Evolutionary conservation across 768 basidiomycete species (phyloP), one percentile per base, ranked within the genome.

Genomic region (Sporobolomyces phaffii): DNA sequence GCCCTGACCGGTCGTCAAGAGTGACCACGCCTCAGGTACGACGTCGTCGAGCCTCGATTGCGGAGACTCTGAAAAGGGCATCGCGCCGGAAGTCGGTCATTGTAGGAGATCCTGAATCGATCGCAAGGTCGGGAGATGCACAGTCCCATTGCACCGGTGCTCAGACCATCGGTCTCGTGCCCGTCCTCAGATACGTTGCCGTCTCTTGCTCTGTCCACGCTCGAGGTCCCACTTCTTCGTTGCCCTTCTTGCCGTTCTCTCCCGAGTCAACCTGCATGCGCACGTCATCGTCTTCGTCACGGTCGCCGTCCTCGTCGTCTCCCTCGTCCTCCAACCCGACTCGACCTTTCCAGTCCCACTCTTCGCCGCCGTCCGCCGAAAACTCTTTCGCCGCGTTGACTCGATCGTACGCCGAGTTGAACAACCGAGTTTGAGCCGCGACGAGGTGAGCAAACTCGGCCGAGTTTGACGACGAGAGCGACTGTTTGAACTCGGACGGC

Each of bases 291-390:
- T 22, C 43, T 45, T 41, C 62, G n/a, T 47, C 58, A 13, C n/a
- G 44, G 11, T 8, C 64, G 1, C 64, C 62, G 10, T 47, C 53
- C 20, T 51, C 61, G 2, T 64, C 59, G 3, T 41, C 52, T 7
- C n/a, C n/a, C n/a, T 64, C 61, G 1, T 61, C 65, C n/a, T 64
- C 56, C 14, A 72, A 29, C 29, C 57, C 63, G 20, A 72, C 62
- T 13, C 70, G 40, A 13, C 59, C 65, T 34, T 62, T 64, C 70
- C 70, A 72, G 20, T 72, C 70, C 65, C 66, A 72, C 44, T 68
- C 63, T 26, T 67, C 70, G 6, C 56, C 56, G 2, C n/a, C 36
- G 36, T 47, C 56, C 11, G 29, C 40, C 18, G 52, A 45, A 15
- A 64, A 54, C 62, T 65, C 60, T 15, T 60, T 64, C 17, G 64